phyloP scores from a whole-genome alignment of 2,329 filamentous ascomycete genomes.

The Calonectria honghensis region DNA sequence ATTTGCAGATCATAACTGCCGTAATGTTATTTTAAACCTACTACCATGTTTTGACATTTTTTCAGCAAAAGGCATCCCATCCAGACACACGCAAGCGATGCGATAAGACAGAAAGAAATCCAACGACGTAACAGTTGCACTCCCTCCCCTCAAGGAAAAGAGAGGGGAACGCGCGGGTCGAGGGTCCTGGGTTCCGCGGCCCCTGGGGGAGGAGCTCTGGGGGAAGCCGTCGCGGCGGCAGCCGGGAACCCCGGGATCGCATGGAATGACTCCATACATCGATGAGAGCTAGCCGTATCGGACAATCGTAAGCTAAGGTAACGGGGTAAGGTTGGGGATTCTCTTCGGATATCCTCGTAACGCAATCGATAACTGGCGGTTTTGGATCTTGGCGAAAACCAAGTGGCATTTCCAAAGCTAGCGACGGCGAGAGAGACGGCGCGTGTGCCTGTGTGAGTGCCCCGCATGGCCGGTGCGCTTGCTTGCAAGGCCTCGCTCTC shows the following conservation, averaged over 20 bases:
- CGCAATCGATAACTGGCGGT: not conserved
- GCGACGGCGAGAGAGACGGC: not conserved
- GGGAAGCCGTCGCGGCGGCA: constrained; percentile 5
- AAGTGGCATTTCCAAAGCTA: not conserved
- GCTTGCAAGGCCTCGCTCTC: not conserved
- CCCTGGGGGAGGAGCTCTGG: constrained; percentile 1
- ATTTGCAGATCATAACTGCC: constrained; percentile 3
- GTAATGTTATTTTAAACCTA: constrained; percentile 8
- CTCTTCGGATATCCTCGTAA: constrained; percentile 10
- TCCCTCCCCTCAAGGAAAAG: not conserved
- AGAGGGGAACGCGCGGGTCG: not conserved
- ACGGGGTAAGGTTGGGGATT: not conserved
- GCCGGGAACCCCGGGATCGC: constrained; percentile 20
- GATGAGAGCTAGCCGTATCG: constrained; percentile 14
- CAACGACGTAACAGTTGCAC: not conserved
- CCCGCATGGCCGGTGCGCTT: constrained; percentile 6
- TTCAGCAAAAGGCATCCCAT: not conserved
- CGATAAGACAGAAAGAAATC: not conserved
- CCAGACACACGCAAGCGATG: constrained; percentile 6
- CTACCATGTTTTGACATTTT: not conserved
- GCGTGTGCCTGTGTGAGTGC: not conserved
- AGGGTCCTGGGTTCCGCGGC: not conserved
- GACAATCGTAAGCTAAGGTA: constrained; percentile 22
- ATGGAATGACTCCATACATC: constrained; percentile 12
- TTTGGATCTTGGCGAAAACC: constrained; percentile 9